Evolutionary conservation across 306 rosid species (phyloP), one percentile per base, ranked within the genome.

Genomic region (Fragaria nilgerrensis): DNA sequence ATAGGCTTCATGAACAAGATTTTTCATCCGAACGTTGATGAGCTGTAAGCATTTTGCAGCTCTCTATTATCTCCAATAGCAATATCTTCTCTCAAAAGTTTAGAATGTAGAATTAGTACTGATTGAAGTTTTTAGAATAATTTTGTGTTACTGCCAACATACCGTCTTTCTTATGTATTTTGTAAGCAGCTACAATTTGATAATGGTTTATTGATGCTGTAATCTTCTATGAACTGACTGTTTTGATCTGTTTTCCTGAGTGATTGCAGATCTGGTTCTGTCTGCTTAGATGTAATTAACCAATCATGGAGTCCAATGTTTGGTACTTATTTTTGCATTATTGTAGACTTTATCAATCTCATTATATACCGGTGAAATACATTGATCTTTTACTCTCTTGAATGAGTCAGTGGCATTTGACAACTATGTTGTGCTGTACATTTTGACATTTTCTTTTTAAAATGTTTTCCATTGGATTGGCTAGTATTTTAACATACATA

Each of bases 251-350:
- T 7, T 39, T 16, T 56, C 39, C 68, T 71, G 63, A 22, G 65
- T 75, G 74, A 79, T 81, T 87, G 89, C 93, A 96, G 99, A 81
- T 96, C 99, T 73, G 99, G 99, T 75, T 89, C 98, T 80, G 98
- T 96, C 72, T 96, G 99, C 87, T 84, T 96, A 88, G 99, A 96
- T 82, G 99, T 96, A 59, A 96, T 96, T 79, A 96, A 96, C 82
- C 98, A 96, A 78, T 87, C 98, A 50, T 96, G 99, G 99, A 96
- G 99, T 86, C 99, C 99, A 85, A 92, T 91, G 98, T 96, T 96
- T 15, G 98, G 99, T 96, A 96, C 78, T 73, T 76, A 48, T 75
- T 80, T 16, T 43, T 44, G 44, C 22, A 44, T 82, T 81, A 4
- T 66, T 70, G n/a, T 77, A 58, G 72, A 73, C 23, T 52, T 76